These are phyloP conservation scores for Xylaria sp. DNA, from an alignment of 2,329 filamentous ascomycete species.

Conservation along the genomic window DNA sequence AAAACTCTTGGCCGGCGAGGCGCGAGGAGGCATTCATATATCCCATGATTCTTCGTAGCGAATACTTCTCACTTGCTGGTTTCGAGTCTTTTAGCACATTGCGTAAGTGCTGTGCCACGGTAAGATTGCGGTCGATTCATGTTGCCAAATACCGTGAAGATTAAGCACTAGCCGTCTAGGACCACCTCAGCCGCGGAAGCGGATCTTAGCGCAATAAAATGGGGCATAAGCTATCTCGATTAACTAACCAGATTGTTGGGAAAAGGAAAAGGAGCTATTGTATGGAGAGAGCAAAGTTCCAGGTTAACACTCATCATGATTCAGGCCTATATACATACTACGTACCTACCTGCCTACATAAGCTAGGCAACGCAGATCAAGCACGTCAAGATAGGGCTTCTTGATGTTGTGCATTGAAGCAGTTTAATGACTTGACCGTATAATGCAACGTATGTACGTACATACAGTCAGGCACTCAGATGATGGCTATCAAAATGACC, in stretches of 20 bases:
- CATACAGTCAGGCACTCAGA: not conserved
- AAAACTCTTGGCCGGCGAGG: not conserved
- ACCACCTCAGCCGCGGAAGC: slow-evolving; percentile 4
- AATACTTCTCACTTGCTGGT: not conserved
- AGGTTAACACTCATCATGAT: not conserved
- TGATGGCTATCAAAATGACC: not conserved
- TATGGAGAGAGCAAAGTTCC: not conserved
- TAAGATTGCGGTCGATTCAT: slow-evolving; percentile 1
- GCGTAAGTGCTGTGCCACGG: not conserved
- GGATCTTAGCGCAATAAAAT: not conserved
- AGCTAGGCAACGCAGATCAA: not conserved
- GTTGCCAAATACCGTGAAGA: slow-evolving; percentile 8
- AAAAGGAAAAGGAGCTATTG: not conserved
- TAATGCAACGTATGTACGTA: not conserved
- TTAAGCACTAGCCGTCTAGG: not conserved
- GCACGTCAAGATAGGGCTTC: not conserved
- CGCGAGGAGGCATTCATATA: slow-evolving; percentile 10
- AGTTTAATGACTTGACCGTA: not conserved
- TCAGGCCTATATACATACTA: not conserved
- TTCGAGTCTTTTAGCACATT: not conserved
- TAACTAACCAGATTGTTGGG: not conserved
- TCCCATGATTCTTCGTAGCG: not conserved
- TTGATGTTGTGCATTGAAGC: not conserved
- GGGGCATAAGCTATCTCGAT: not conserved
- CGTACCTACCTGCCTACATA: not conserved